Evolutionary conservation across 2,329 filamentous ascomycete genomes (phyloP), one percentile per base, ranked within the genome.

Genomic region (Plectosphaerella plurivora): DNA sequence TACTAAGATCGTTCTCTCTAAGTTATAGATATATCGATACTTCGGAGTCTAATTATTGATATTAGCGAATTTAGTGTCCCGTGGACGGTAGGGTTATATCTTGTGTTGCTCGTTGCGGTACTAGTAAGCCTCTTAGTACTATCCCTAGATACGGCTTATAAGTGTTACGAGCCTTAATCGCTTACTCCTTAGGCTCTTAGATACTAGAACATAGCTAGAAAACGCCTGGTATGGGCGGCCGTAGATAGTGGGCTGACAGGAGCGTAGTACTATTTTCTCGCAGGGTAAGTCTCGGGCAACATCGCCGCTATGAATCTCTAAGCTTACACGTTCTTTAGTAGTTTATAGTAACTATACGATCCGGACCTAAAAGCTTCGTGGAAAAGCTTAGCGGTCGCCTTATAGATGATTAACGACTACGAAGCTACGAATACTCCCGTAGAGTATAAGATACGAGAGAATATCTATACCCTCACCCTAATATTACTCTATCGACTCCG

Each of bases 161-260:
- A 28, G 25, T 5, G 5, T 28, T 5, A 5, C 25, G 25, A 28
- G 25, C 25, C 25, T 28, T 10, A 10, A 10, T 10, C 5, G 10
- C 5, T 28, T 11, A 47, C 45, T 6, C 11, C 44, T 5, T 14
- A 5, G 8, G 44, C 50, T 16, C 24, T 37, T 10, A 14, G 50
- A 16, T 52, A 52, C 18, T 52, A 45, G 50, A 52, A 46, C 25
- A 52, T 52, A 45, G 50, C 50, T 3, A 47, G 45, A 12, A 52
- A 52, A 25, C 25, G 50, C 14, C 33, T 52, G 28, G 22, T 15
- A 4, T 52, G 50, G 50, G 50, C 50, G 28, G 25, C 24, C 5
- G 20, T 12, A 41, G 36, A 12, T n/a, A 10, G 5, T 25, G 50
- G 50, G 12, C 24, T 39, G 18, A 7, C 48, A 3, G 35, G 44